These are phyloP conservation scores for Eremothecium coryli DNA, from an alignment of 1,139 yeast genomes.

Conservation along the genomic window DNA sequence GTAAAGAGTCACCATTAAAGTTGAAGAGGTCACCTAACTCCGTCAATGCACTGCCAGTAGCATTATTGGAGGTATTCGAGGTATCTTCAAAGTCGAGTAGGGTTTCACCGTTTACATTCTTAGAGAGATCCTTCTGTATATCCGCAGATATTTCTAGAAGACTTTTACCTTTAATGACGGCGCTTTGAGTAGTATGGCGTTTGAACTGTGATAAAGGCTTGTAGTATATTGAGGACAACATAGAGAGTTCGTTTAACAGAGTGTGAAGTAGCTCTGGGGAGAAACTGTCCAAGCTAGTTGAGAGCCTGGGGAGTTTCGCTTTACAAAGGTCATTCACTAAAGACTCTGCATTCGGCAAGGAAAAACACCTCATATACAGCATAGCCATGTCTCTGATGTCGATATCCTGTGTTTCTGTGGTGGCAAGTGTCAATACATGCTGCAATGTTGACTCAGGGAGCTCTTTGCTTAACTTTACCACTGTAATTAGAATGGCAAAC, in stretches of 20 bases:
- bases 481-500: conserved; percentile 62
- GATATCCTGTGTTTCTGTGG: conserved; percentile 74
- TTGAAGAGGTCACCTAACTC: conserved; percentile 62
- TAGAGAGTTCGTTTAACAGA: conserved; percentile 66
- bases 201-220: conserved; percentile 66
- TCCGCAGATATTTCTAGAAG: conserved; percentile 69
- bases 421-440: conserved; percentile 63
- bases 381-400: conserved; percentile 93
- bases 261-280: conserved; percentile 61
- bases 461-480: conserved; percentile 55
- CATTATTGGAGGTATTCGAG: conserved; percentile 10
- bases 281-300: conserved; percentile 61
- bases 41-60: conserved; percentile 38
- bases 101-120: conserved; percentile 63
- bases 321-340: conserved; percentile 23
- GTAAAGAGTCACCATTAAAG: conserved; percentile 14
- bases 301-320: conserved; percentile 59
- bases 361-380: conserved; percentile 86
- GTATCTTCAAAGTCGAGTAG: conserved; percentile 66
- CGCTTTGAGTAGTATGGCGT: conserved; percentile 29
- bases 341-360: conserved; percentile 39
- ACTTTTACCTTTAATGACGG: conserved; percentile 38
- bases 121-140: conserved; percentile 70
- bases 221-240: conserved; percentile 83
- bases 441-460: conserved; percentile 49